Conservation (phyloP, 495 filamentous ascomycete species). For the Neurospora sp. region DNA sequence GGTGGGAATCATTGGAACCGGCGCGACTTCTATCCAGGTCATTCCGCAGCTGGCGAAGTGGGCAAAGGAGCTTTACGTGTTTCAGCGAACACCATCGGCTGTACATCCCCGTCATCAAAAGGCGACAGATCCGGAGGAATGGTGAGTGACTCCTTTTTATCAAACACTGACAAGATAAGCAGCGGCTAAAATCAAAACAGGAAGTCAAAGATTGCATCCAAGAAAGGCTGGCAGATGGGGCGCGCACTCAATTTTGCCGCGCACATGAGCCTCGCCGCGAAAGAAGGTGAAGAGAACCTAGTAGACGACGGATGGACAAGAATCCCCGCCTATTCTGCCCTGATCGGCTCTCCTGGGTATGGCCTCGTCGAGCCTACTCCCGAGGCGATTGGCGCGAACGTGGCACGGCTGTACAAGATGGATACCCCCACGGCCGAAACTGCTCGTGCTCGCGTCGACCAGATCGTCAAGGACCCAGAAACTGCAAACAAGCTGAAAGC, state of each 20-base stretch:
- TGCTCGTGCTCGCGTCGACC: constrained; percentile 27
- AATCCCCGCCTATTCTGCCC: constrained; percentile 16
- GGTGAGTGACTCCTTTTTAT: constrained; percentile 4
- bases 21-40: constrained; percentile 44
- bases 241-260: constrained; percentile 28
- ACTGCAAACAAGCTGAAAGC: constrained; percentile 33
- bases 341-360: constrained; percentile 15
- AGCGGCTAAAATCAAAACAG: neutral
- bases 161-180: neutral
- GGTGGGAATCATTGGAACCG: constrained; percentile 46
- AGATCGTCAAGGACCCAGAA: constrained; percentile 32
- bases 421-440: constrained; percentile 16
- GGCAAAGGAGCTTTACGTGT: constrained; percentile 42
- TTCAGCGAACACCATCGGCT: constrained; percentile 46
- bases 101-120: constrained; percentile 40
- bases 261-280: constrained; percentile 15
- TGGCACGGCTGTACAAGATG: constrained; percentile 19
- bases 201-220: constrained; percentile 24
- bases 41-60: constrained; percentile 40
- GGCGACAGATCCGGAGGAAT: constrained; percentile 37
- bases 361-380: constrained; percentile 20
- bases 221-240: constrained; percentile 35
- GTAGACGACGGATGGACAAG: constrained; percentile 34
- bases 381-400: constrained; percentile 24
- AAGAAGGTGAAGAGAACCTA: constrained; percentile 22